These are phyloP conservation scores for Eremochloa ophiuroides DNA, from an alignment of 176 grass and related monocot genomes.

Conservation along the genomic window DNA sequence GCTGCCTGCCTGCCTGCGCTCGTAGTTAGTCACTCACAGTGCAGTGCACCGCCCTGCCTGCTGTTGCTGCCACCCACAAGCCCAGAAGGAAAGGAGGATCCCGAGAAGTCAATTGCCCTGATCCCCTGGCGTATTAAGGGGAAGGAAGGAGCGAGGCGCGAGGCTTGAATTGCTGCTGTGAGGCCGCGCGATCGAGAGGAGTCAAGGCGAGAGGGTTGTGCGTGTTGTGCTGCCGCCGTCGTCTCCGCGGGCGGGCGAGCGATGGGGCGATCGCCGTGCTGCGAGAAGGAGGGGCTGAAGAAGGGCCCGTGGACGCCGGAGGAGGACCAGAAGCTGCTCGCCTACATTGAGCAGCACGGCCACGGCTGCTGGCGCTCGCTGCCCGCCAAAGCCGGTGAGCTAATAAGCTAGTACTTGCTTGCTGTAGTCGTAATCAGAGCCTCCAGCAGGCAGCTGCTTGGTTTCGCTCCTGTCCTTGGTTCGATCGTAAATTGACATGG, in stretches of 20 bases:
- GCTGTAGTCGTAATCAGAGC: too few relatives aligned
- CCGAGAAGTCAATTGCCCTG: conserved; percentile 32
- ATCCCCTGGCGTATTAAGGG: conserved; percentile 10
- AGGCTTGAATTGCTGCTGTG: too few relatives aligned
- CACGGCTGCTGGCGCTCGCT: conserved; percentile 71
- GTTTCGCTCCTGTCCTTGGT: neutral
- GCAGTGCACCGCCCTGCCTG: neutral
- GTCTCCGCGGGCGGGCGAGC: too few relatives aligned
- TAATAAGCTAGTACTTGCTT: too few relatives aligned
- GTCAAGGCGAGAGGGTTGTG: too few relatives aligned
- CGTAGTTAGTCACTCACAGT: neutral
- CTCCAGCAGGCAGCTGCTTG: neutral
- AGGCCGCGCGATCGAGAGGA: neutral
- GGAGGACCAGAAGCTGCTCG: conserved; percentile 95
- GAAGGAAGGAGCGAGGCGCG: neutral
- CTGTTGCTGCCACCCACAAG: neutral
- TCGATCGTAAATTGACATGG: neutral
- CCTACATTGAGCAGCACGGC: conserved; percentile 90
- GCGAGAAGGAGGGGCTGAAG: conserved; percentile 91
- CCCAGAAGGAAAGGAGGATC: conserved; percentile 28
- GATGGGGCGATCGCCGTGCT: conserved; percentile 95
- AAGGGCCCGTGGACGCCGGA: conserved; percentile 92
- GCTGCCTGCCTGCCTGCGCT: neutral
- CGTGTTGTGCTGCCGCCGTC: too few relatives aligned
- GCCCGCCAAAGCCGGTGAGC: conserved; percentile 50